Base-by-base conservation (phyloP, 2,329 filamentous ascomycete genomes). In the Clathrospora elynae region DNA sequence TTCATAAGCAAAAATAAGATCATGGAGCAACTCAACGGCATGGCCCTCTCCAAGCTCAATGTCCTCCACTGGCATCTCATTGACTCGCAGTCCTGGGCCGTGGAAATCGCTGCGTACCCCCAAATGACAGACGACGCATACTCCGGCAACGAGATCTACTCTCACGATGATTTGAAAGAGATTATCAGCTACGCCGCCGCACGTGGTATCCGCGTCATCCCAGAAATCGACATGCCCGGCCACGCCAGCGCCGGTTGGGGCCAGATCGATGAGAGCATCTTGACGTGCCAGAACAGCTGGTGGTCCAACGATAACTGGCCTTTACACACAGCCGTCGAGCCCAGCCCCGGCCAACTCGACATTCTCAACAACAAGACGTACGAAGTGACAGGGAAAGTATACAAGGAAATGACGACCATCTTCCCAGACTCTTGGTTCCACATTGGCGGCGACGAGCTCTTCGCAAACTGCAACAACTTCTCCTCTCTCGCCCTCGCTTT, bases 221-320 rank as follows among this genome's bases (percentile, higher is more conserved):
- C 81, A n/a, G 81, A 84, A 55, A 75, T 83, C 28, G 81, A 84
- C 60, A 83, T 83, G 78, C 81, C 81, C 5, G 78, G 80, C 32
- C 81, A 84, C 59, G 75, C 78, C 5, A 71, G 73, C 19, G 74
- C 78, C 1, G 79, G 79, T 19, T 82, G 78, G 78, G 72, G 77
- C 39, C 78, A 80, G 46, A 70, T 83, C 5, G 78, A 83, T 46
- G 72, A 78, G 16, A 71, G 74, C 16, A 80, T 85, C 42, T 71
- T 82, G 18, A 74, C 81, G 9, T 83, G 80, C 62, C 67, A 64
- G 12, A 68, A 83, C 61, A 76, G 75, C 14, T 83, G 80, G 80
- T 83, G 80, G 80, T 80, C 77, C 24, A 83, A 83, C 59, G 80
- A 83, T 44, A 64, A 71, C 51, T 83, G 74, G 74, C 45, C 72